Evolutionary conservation across 2,329 filamentous ascomycete genomes (phyloP), one percentile per base, ranked within the genome.

Genomic region (Stachybotrys elegans): DNA sequence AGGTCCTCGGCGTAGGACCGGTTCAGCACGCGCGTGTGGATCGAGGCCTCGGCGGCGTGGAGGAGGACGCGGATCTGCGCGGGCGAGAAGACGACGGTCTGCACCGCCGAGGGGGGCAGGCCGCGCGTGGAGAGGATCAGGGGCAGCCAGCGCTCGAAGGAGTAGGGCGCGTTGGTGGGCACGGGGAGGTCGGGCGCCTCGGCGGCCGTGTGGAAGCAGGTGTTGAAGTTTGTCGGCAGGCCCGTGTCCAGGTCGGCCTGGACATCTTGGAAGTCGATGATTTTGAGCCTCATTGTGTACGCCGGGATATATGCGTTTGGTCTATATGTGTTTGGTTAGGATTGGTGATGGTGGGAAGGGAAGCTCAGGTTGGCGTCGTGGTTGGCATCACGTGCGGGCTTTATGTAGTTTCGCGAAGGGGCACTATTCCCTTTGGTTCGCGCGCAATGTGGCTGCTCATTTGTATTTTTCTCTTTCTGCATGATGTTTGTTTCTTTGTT

Each of bases 91-190:
- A 41, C 39, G 22, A 67, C 40, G 5, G 43, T 53, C 48, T 69
- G 69, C 22, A 57, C 45, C 14, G 43, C 53, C 1, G 43, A 34
- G 7, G 42, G 19, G 2, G 48, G 14, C 2, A 70, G 45, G 2
- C 51, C 45, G 22, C 69, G 66, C 6, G 58, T 63, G 19, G 47
- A 43, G 1, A 66, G 53, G 27, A 73, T 68, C 4, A 72, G 48
- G 1, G 62, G 55, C 2, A 69, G 59, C 70, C 69, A 73, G 46
- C 63, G 57, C n/a, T 55, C 50, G 50, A 68, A 72, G n/a, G 53
- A 57, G 43, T 65, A 69, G 1, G 70, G 61, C 3, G 40, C 44
- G 27, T 67, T 57, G 11, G 57, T 53, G 2, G 65, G 64, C 7
- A 45, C 48, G 4, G 48, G 40, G 20, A 62, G 50, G 21, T 56